Base-by-base conservation (phyloP, 495 filamentous ascomycete genomes). In the Aspergillus baeticus region DNA sequence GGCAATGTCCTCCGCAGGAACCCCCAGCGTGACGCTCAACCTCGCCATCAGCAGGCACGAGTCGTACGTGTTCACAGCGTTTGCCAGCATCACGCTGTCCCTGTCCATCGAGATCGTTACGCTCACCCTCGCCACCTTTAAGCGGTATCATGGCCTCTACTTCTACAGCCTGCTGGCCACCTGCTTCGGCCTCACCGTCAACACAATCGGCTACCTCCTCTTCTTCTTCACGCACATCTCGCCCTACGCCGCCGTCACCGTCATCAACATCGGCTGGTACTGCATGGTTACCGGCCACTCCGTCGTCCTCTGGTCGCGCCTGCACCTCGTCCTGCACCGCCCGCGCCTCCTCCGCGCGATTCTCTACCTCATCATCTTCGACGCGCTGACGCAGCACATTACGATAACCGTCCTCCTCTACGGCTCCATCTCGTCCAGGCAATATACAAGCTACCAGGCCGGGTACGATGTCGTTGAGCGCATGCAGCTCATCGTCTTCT, bases 401-500 rank as follows among this genome's bases (percentile, higher is more conserved):
- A 73, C 77, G 0, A 75, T 67, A 3, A 70, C 66, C 5, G 67
- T 79, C 3, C 59, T 80, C 10, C 62, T 78, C 0, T 81, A 72
- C 52, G 78, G 74, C 8, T 63, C 65, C 50, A 56, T 70, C 0
- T 58, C 45, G 1, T 1, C 17, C 7, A 3, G 3, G 14, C 14
- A 18, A 29, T 61, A 71, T 18, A 8, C 43, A 1, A 22, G 35
- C 1, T 81, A 75, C 54, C 43, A 69, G 1, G 36, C 18, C 0
- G 71, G 69, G 0, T 85, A 82, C 58, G 65, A 72, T 10, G 61
- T 78, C 34, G 77, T 80, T 61, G 82, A 29, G 8, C 26, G 26
- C 26, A 29, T 81, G 5, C 77, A 85, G 60, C 68, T 85, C 33
- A 69, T 75, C 1, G 77, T 66, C 3, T 83, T 85, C 63, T 77